Evolutionary conservation across 176 grass and related monocot species (phyloP).

Genomic region (Rhynchospora tenuis): DNA sequence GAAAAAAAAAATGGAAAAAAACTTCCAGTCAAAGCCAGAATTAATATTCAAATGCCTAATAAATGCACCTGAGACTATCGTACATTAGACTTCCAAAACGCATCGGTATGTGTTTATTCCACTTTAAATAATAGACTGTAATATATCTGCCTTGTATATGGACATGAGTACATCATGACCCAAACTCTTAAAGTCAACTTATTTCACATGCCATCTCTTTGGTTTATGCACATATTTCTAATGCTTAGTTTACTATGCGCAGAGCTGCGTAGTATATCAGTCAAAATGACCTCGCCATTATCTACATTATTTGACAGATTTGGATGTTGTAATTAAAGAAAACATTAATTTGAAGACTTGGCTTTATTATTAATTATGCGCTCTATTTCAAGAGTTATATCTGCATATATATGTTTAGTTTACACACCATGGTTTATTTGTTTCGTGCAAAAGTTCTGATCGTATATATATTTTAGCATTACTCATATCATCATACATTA

Average conservation of each 20-base stretch:
- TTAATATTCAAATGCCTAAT: constrained; percentile 10
- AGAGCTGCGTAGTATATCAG: not conserved
- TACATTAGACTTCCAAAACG: constrained; percentile 12
- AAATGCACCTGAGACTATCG: constrained; percentile 11
- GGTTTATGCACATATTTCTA: not conserved
- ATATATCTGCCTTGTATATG: not conserved
- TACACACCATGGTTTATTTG: not conserved
- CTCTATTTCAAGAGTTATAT: not conserved
- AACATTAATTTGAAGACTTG: not conserved
- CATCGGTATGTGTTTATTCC: not conserved
- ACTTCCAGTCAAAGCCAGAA: constrained; percentile 4
- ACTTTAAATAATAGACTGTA: not conserved
- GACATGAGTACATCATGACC: too few species aligned
- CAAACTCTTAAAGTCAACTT: not conserved
- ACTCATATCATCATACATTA: not conserved
- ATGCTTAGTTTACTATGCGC: not conserved
- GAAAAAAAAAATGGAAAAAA: not conserved
- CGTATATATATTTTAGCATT: not conserved
- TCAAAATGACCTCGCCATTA: not conserved
- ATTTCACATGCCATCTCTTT: not conserved
- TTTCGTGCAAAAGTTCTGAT: not conserved
- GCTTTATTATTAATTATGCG: not conserved
- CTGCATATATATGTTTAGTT: not conserved
- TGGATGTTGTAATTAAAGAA: not conserved
- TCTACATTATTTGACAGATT: not conserved